phyloP scores from a whole-genome alignment of 306 rosid genomes.

The Arachis stenosperma region DNA sequence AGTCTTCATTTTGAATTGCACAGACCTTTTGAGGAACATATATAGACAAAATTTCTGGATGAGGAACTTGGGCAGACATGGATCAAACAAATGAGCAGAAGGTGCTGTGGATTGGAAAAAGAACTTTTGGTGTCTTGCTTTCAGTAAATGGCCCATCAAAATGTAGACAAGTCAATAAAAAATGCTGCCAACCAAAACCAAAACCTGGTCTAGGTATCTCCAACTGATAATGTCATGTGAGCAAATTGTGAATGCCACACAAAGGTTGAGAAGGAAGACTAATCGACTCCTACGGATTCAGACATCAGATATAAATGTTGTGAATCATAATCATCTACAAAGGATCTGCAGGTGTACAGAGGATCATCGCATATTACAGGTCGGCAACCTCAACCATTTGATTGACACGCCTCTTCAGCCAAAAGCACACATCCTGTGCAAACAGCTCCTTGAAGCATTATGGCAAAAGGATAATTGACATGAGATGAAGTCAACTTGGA shows the following conservation, averaged over 20 bases:
- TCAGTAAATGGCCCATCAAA: slow-evolving; percentile 25
- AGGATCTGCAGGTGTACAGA: slow-evolving; percentile 26
- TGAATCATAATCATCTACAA: slow-evolving; percentile 27
- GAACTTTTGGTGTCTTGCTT: background rate
- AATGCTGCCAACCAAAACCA: slow-evolving; percentile 22
- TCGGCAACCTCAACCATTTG: slow-evolving; percentile 33
- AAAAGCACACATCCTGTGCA: slow-evolving; percentile 33
- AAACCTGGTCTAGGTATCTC: slow-evolving; percentile 29
- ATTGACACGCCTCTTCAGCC: slow-evolving; percentile 5
- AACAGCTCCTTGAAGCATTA: slow-evolving; percentile 39
- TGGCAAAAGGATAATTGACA: slow-evolving; percentile 39
- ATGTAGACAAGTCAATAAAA: slow-evolving; percentile 23
- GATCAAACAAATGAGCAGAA: slow-evolving; percentile 2
- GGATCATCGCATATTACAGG: slow-evolving; percentile 24
- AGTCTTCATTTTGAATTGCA: slow-evolving; percentile 10
- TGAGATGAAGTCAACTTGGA: slow-evolving; percentile 36
- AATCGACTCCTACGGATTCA: slow-evolving; percentile 32
- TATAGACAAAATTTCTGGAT: slow-evolving; percentile 26
- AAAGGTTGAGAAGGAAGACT: slow-evolving; percentile 39
- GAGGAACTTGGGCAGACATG: slow-evolving; percentile 26
- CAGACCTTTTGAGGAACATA: slow-evolving; percentile 26
- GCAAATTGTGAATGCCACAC: background rate
- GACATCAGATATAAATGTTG: slow-evolving; percentile 42
- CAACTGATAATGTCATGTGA: slow-evolving; percentile 36
- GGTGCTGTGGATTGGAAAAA: background rate